A percentile compares a stretch with the other conserved stretches of the same genome.
These are phyloP conservation scores for Discostella stelligeroides DNA, from an alignment of 108 stramenopile genomes.

Conservation along the genomic window DNA sequence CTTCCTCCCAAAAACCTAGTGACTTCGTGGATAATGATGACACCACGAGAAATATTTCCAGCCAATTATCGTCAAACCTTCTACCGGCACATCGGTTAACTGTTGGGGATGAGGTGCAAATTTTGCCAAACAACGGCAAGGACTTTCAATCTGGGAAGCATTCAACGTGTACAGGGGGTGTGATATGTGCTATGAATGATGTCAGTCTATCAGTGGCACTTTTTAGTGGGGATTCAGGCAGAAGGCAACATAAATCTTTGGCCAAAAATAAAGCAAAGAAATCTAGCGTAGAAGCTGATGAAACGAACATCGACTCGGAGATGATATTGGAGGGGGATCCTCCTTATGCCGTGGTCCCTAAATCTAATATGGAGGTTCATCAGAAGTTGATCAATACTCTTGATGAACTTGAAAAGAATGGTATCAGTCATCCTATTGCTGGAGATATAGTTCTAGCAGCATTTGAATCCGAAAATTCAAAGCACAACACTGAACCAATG, in stretches of 20 bases:
- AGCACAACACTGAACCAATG: constrained; percentile 7
- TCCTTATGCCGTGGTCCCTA: constrained; percentile 72
- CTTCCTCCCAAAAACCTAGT: background rate
- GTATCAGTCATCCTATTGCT: constrained; percentile 67
- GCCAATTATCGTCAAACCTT: constrained; percentile 12
- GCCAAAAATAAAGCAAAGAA: constrained; percentile 34
- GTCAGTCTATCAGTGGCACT: constrained; percentile 70
- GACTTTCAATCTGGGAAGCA: constrained; percentile 21
- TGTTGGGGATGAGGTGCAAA: constrained; percentile 87
- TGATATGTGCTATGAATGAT: constrained; percentile 71
- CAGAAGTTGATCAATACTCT: constrained; percentile 64
- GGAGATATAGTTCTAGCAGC: constrained; percentile 67
- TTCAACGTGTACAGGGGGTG: constrained; percentile 51
- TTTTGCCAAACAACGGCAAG: constrained; percentile 56
- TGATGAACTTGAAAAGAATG: constrained; percentile 65
- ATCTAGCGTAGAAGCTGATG: constrained; percentile 27
- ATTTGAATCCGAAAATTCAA: constrained; percentile 45
- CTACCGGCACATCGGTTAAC: constrained; percentile 83
- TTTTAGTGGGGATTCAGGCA: constrained; percentile 42
- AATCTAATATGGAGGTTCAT: constrained; percentile 77
- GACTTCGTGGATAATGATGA: background rate
- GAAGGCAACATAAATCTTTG: constrained; percentile 17
- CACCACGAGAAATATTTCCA: constrained; percentile 1
- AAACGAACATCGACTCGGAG: constrained; percentile 47
- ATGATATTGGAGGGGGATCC: constrained; percentile 42